These are phyloP conservation scores for Talaromyces wortmannii DNA, from an alignment of 495 filamentous ascomycete genomes.

Conservation along the genomic window DNA sequence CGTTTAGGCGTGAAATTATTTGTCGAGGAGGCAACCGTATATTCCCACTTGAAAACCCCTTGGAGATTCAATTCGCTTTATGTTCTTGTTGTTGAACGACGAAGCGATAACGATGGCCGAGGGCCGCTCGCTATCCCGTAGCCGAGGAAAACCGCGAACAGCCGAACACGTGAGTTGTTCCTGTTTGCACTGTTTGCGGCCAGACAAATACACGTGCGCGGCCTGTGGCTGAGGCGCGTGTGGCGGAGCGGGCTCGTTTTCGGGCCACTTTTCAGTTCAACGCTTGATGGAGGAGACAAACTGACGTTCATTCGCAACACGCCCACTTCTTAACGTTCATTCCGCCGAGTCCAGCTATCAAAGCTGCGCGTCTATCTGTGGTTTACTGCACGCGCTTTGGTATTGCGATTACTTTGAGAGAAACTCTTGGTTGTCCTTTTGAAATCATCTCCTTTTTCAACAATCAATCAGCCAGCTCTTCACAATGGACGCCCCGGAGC, in stretches of 20 bases:
- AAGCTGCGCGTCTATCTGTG: no score
- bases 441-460: neutral
- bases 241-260: neutral
- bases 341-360: no score
- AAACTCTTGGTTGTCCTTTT: neutral
- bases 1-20: neutral
- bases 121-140: neutral
- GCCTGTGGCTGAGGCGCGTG: neutral
- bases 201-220: neutral
- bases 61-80: no score
- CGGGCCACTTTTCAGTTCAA: neutral
- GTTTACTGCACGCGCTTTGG: no score
- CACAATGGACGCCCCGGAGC: constrained; percentile 71
- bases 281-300: neutral
- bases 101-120: neutral
- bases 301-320: no score
- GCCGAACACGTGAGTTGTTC: constrained; percentile 10
- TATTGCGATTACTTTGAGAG: neutral
- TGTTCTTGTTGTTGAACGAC: neutral
- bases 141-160: constrained; percentile 18
- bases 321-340: no score
- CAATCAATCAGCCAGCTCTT: neutral
- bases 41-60: neutral
- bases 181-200: constrained; percentile 1
- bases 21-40: no score